Evolutionary conservation across 306 rosid species (phyloP).

Genomic region (Castanea crenata): DNA sequence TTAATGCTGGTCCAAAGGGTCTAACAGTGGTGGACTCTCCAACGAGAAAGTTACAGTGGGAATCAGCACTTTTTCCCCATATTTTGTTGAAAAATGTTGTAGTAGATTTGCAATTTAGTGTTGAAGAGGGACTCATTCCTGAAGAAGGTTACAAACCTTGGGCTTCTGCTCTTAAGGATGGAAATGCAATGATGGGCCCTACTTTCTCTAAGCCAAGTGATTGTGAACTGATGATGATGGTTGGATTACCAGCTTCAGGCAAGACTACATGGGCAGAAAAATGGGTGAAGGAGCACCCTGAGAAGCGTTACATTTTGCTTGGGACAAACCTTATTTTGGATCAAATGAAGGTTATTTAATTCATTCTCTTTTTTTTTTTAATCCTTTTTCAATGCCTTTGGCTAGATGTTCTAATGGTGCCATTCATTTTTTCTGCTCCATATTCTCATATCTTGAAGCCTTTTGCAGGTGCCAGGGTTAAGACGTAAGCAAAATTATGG

Average conservation of each 20-base stretch:
- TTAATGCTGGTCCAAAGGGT: slow-evolving; percentile 41
- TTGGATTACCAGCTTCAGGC: slow-evolving; percentile 60
- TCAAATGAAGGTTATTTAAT: slow-evolving; percentile 52
- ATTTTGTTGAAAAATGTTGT: slow-evolving; percentile 54
- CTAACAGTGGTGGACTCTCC: slow-evolving; percentile 34
- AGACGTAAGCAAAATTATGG: slow-evolving; percentile 42
- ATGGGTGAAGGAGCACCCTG: slow-evolving; percentile 49
- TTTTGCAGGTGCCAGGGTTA: slow-evolving; percentile 49
- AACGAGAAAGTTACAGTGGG: slow-evolving; percentile 22
- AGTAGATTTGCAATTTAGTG: slow-evolving; percentile 52
- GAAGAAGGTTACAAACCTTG: slow-evolving; percentile 49
- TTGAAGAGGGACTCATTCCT: slow-evolving; percentile 56
- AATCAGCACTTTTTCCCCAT: slow-evolving; percentile 52
- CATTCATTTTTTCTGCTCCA: neutral
- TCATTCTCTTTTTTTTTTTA: neutral
- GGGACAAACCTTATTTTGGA: slow-evolving; percentile 52
- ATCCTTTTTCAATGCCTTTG: neutral
- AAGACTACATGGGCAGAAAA: slow-evolving; percentile 70
- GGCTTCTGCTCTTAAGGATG: slow-evolving; percentile 44
- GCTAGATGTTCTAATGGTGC: neutral
- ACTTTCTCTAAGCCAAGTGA: slow-evolving; percentile 21
- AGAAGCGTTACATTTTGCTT: slow-evolving; percentile 56
- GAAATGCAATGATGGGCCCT: slow-evolving; percentile 43
- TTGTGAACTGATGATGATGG: slow-evolving; percentile 64
- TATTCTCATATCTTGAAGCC: neutral